Base-by-base conservation (phyloP, 2,329 filamentous ascomycete species). In the Xylaria digitata region DNA sequence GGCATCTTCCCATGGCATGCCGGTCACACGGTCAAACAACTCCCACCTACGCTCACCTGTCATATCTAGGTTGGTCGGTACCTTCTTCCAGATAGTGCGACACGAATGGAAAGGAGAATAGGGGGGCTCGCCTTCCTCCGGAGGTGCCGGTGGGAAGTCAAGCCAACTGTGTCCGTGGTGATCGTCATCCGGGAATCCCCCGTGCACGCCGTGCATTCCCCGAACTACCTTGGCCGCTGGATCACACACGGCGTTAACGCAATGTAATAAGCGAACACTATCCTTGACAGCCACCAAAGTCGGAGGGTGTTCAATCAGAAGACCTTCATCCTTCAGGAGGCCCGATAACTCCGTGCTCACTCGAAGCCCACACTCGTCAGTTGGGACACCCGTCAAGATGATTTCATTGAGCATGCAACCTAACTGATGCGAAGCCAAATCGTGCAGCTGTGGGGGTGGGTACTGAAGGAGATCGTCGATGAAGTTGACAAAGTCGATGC, bases 401-500 rank as follows among this genome's bases (percentile, higher is more conserved):
- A 87, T 77, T 72, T 87, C 85, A 64, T 87, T 83, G 6, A 87
- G 73, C 3, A 80, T 84, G 68, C 83, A 85, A 2, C 83, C 84
- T 3, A 87, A 79, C 68, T 86, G 84, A 65, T 87, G 84, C 17
- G 82, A 83, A 3, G 84, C 81, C n/a, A 86, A 75, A 55, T 85
- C 82, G 71, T 87, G 85, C 17, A 87, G 77, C 52, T 84, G 82
- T 3, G 79, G 75, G 1, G 82, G 83, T 1, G 83, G 81, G 61
- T 79, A 82, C 2, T 80, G 80, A 40, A 86, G 74, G 32, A 82
- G 78, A 1, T 81, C 75, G 9, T 83, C 80, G 1, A 81, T 80
- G 53, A 87, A 87, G 69, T 87, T 87, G 71, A 87, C 83, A 19
- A 87, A 80, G 66, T 87, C 85, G 40, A 87, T 80, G 42, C 85